Evolutionary conservation across 345 rosid genomes (phyloP), one percentile per base, ranked within the genome.

Genomic region (Dipteronia dyeriana): DNA sequence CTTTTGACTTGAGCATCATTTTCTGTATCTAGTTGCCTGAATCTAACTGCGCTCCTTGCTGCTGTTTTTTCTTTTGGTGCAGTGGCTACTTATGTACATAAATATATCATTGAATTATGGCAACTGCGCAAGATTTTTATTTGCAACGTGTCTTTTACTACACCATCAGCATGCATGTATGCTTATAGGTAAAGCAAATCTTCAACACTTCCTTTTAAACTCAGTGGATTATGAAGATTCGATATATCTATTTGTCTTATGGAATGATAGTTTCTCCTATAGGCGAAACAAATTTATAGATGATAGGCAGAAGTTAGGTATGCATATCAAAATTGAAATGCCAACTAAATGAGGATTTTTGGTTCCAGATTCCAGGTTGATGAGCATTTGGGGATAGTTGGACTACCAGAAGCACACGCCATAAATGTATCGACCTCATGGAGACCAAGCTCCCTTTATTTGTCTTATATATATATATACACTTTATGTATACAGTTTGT

Each of bases 41-140:
- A 31, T 31, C 4, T 31, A 13, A 76, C 20, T 17, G 6, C 62
- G 39, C n/a, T n/a, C n/a, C n/a, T n/a, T n/a, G n/a, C 17, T 2
- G 7, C 23, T 26, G 57, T 68, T 19, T 7, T 7, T 34, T 6
- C 22, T 34, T 13, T 51, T 56, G 43, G 65, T 73, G 74, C 84
- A 75, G 83, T 71, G 82, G 60, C 70, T 75, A 61, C 41, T 66
- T 66, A 9, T 76, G 82, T 80, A 70, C 49, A 78, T 73, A 78
- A 64, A 29, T 29, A 54, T 13, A 39, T 73, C 22, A 23, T 45
- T 49, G 68, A 60, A 63, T 67, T 69, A 79, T 31, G 51, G 76
- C 51, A 51, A 69, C 57, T 49, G 47, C 59, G 77, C 43, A 65
- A 69, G 63, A 26, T 22, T 39, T 71, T 53, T 12, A 65, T 43